Conservation (phyloP, 2,329 filamentous ascomycete genomes). For the Knoxdaviesia capensis region DNA sequence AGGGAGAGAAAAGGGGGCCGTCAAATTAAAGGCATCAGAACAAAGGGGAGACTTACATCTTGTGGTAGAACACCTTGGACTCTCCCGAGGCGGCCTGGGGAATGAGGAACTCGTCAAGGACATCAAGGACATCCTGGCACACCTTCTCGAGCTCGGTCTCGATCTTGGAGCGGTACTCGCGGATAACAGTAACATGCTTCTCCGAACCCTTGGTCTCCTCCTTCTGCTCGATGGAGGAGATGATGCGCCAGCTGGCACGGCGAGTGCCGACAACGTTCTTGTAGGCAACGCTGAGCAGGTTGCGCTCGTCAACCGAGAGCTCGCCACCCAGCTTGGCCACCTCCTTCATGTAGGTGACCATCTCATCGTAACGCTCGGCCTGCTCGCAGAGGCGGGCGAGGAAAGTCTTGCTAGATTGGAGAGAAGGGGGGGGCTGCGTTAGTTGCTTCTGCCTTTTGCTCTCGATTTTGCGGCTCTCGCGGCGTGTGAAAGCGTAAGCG, state of each 20-base stretch:
- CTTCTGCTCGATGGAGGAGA: conserved; percentile 99
- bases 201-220: conserved; percentile 97
- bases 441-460: too few relatives aligned
- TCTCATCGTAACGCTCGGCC: conserved; percentile 99
- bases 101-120: conserved; percentile 82
- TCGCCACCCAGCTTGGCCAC: conserved; percentile 73
- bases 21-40: not conserved
- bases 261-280: conserved; percentile 99
- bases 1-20: not conserved
- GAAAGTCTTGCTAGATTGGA: conserved; percentile 79
- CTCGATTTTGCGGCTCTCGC: too few relatives aligned
- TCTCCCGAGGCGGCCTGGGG: conserved; percentile 91
- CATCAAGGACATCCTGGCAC: conserved; percentile 93
- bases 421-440: not conserved
- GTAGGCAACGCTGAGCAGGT: conserved; percentile 96
- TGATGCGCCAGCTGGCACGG: conserved; percentile 97
- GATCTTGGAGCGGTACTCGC: conserved; percentile 96
- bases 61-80: conserved; percentile 99
- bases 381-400: conserved; percentile 99
- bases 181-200: conserved; percentile 85
- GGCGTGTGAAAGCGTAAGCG: too few relatives aligned
- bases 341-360: conserved; percentile 99
- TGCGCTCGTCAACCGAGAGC: conserved; percentile 90
- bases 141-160: conserved; percentile 93
- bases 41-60: conserved; percentile 54